These are phyloP conservation scores for Bruguiera hainesii DNA, from an alignment of 441 rosid species.

Conservation along the genomic window DNA sequence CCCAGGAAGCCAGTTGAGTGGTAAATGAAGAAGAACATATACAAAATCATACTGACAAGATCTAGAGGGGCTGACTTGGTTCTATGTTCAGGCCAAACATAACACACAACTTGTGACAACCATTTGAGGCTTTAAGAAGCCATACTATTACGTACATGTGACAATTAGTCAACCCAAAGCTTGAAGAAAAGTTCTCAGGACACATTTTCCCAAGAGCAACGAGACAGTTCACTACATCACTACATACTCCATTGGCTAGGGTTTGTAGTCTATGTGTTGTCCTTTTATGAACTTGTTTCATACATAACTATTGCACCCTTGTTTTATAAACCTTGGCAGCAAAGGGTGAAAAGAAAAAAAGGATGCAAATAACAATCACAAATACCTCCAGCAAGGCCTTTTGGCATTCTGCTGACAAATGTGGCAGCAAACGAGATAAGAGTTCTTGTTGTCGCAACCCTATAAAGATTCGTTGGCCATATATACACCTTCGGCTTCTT, in stretches of 20 bases:
- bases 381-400: slow-evolving; percentile 48
- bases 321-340: not conserved
- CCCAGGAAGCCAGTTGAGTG: no score
- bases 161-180: not conserved
- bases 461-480: slow-evolving; percentile 51
- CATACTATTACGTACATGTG: no score
- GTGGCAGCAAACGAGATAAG: slow-evolving; percentile 45
- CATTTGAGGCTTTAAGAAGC: no score
- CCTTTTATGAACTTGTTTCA: not conserved
- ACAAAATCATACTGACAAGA: no score
- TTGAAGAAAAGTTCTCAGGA: not conserved
- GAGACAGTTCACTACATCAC: not conserved
- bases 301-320: not conserved
- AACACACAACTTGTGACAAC: not conserved
- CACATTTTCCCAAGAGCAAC: not conserved
- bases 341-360: not conserved
- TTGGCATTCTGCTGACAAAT: slow-evolving; percentile 36
- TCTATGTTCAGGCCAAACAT: not conserved
- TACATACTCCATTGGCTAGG: not conserved
- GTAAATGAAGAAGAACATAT: no score
- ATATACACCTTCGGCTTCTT: slow-evolving; percentile 40
- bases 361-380: slow-evolving; percentile 9
- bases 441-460: slow-evolving; percentile 56
- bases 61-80: no score
- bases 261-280: not conserved